phyloP scores from a whole-genome alignment of 2,329 filamentous ascomycete genomes.

The Xylariaceae sp. region DNA sequence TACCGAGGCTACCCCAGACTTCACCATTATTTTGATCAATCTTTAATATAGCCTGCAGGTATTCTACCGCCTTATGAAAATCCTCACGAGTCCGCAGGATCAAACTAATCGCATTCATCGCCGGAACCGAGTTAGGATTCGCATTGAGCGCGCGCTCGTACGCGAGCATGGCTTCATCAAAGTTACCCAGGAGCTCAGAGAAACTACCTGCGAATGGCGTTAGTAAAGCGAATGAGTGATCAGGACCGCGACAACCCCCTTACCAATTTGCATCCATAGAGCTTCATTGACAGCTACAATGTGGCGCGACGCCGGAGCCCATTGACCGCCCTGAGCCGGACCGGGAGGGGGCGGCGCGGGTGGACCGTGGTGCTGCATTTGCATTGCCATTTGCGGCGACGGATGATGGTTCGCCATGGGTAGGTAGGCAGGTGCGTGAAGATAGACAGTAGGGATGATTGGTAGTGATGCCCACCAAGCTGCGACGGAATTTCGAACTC shows the following conservation, averaged over 20 bases:
- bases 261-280: conserved; percentile 93
- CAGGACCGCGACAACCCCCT: conserved; percentile 34
- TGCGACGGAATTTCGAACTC: conserved; percentile 6
- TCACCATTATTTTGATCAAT: conserved; percentile 89
- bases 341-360: conserved; percentile 63
- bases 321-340: conserved; percentile 58
- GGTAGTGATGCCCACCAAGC: neutral
- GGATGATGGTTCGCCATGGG: conserved; percentile 77
- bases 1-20: conserved; percentile 94
- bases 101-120: conserved; percentile 92
- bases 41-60: conserved; percentile 86
- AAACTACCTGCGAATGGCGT: conserved; percentile 67
- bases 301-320: conserved; percentile 70
- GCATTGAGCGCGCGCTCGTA: conserved; percentile 89
- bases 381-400: conserved; percentile 77
- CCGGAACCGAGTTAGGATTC: conserved; percentile 84
- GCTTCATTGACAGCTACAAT: conserved; percentile 80
- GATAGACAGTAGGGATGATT: too few species aligned
- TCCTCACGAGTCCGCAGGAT: conserved; percentile 91
- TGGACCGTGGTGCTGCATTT: conserved; percentile 67
- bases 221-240: conserved; percentile 16
- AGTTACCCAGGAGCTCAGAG: conserved; percentile 83
- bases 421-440: too few species aligned
- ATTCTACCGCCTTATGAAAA: conserved; percentile 92
- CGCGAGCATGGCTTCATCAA: conserved; percentile 84